These are phyloP conservation scores for Jimgerdemannia lactiflua DNA, from an alignment of 192 early-diverging fungal genomes.

Conservation along the genomic window DNA sequence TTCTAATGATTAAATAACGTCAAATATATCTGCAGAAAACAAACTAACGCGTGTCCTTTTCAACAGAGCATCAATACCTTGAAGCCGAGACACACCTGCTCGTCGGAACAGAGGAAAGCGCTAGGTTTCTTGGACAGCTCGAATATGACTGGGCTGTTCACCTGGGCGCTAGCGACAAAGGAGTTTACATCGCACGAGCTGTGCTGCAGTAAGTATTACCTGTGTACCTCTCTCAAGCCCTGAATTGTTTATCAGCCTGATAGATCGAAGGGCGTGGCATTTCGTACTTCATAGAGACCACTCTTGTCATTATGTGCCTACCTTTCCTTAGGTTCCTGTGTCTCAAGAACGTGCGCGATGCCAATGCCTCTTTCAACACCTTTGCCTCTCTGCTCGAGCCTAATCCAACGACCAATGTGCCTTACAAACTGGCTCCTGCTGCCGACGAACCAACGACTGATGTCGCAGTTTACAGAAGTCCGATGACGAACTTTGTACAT, in stretches of 20 bases:
- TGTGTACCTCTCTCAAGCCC: no score
- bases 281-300: not conserved
- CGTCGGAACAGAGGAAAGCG: constrained; percentile 81
- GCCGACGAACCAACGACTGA: constrained; percentile 45
- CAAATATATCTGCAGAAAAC: no score
- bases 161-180: constrained; percentile 60
- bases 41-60: constrained; percentile 23
- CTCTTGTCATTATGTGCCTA: no score
- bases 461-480: constrained; percentile 30
- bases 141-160: constrained; percentile 73
- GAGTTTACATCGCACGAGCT: constrained; percentile 74
- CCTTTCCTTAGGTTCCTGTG: constrained; percentile 2
- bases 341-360: constrained; percentile 13
- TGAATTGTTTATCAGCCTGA: constrained; percentile 1
- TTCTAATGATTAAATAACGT: no score
- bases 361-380: constrained; percentile 14
- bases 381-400: not conserved
- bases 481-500: constrained; percentile 63
- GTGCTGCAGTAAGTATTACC: constrained; percentile 72
- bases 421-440: constrained; percentile 26
- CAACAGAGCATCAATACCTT: constrained; percentile 64
- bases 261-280: not conserved
- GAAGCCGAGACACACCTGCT: constrained; percentile 86
- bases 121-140: constrained; percentile 67
- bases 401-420: constrained; percentile 22